A percentile compares a stretch with the other conserved stretches of the same genome.
Evolutionary conservation across 345 rosid species (phyloP).

Genomic region (Orychophragmus violaceus): DNA sequence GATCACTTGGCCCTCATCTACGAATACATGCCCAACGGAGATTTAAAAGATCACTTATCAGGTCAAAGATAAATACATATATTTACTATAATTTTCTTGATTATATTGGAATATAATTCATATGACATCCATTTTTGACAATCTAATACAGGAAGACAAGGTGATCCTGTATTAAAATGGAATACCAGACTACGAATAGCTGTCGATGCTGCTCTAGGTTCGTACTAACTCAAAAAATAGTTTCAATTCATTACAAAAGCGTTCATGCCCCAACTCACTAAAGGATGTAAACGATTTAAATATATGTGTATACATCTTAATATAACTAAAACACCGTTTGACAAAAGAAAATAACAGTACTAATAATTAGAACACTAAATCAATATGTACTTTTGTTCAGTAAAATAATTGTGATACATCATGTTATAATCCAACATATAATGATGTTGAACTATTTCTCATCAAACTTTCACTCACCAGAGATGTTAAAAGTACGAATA

Average conservation of each 20-base stretch:
- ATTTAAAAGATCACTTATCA: neutral
- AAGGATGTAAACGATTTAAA: too few species aligned
- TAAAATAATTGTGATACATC: too few species aligned
- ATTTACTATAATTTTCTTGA: neutral
- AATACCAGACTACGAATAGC: neutral
- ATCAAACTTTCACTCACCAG: too few species aligned
- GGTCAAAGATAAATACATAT: neutral
- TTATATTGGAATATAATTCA: neutral
- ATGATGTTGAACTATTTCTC: too few species aligned
- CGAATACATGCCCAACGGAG: neutral
- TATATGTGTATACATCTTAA: too few species aligned
- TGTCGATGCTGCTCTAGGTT: constrained; percentile 33
- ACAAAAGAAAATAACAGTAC: too few species aligned
- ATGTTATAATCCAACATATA: too few species aligned
- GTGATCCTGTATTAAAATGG: neutral
- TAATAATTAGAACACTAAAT: too few species aligned
- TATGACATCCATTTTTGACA: neutral
- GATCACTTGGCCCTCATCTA: constrained; percentile 1
- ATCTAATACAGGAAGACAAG: neutral
- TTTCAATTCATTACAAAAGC: too few species aligned
- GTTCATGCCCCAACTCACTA: too few species aligned
- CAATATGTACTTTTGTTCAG: too few species aligned
- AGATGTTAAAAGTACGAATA: constrained; percentile 7
- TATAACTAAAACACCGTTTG: too few species aligned
- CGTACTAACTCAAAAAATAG: neutral